A percentile compares a stretch with the other conserved stretches of the same genome.
phyloP scores from a whole-genome alignment of 163 green algal species.

The Scenedesmus sp. region DNA sequence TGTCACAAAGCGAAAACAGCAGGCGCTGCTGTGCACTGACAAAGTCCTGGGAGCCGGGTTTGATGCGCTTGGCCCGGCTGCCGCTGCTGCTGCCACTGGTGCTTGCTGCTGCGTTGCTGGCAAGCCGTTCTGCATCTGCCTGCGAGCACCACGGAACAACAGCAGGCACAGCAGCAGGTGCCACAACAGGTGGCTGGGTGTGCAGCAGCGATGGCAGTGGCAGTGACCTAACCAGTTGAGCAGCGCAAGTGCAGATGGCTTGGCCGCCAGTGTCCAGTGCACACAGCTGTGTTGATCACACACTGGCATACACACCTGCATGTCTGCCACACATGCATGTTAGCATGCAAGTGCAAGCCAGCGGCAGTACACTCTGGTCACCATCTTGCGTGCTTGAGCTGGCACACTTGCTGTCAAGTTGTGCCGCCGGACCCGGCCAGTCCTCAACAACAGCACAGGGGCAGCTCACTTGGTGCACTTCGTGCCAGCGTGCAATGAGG shows the following conservation, averaged over 20 bases:
- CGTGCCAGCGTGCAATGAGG: slow-evolving; percentile 60
- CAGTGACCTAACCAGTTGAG: not conserved
- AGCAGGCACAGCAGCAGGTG: not conserved
- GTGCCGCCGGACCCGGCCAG: too few relatives aligned
- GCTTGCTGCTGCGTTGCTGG: slow-evolving; percentile 1
- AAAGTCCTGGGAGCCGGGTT: slow-evolving; percentile 63
- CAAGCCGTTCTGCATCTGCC: slow-evolving; percentile 1
- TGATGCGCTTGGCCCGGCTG: slow-evolving; percentile 14
- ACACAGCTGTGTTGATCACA: not conserved
- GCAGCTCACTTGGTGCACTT: slow-evolving; percentile 58
- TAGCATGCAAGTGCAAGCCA: not conserved
- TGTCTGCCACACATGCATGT: not conserved
- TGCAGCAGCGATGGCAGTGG: not conserved
- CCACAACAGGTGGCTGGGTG: too few relatives aligned
- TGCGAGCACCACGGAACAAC: not conserved
- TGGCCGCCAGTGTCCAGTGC: not conserved
- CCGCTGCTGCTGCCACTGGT: slow-evolving; percentile 38
- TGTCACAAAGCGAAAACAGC: slow-evolving; percentile 77
- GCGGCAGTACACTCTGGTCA: not conserved
- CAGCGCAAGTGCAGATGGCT: not conserved
- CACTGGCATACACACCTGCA: not conserved
- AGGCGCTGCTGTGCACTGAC: slow-evolving; percentile 65
- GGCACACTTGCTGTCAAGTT: too few relatives aligned
- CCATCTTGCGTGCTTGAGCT: too few relatives aligned
- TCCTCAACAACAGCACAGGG: too few relatives aligned